Base-by-base conservation (phyloP, 805 yeast species). In the Starmerella tilneyi region DNA sequence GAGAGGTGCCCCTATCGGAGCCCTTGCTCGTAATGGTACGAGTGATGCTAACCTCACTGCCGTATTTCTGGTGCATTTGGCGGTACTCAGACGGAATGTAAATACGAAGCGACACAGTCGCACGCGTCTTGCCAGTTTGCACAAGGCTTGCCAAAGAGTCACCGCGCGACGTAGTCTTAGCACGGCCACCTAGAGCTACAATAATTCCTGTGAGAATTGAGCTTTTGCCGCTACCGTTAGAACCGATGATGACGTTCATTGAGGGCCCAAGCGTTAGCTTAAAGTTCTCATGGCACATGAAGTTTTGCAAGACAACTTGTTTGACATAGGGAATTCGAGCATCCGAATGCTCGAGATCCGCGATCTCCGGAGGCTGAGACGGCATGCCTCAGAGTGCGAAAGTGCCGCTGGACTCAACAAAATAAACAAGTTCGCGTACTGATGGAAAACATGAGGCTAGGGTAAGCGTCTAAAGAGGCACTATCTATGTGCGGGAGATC, bases 161-260 rank as follows among this genome's bases (percentile, higher is more conserved):
- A 6, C 94, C 96, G 61, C 99, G 74, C 57, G 81, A 83, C 0
- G 98, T 89, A 41, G 78, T 84, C 17, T 78, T 69, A 1, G 96
- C 96, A 55, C 79, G 81, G 1, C 94, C 92, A 17, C 96, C 96
- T 2, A 89, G 63, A 2, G 94, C 89, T 5, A 85, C 79, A 7
- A 88, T 77, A 1, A 88, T 76, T 0, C 94, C 96, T 0, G 96
- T 85, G 47, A 88, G 65, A 16, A 88, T 73, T 1, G 96, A 94
- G 59, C 84, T 75, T 59, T 88, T 88, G 24, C 97, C 97, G 30
- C 88, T 78, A 2, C 97, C 97, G 58, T 88, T 88, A 46, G 81
- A 71, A 17, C 97, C 97, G 31, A 84, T 80, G 46, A 88, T 84
- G 58, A 88, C 82, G 60, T 88, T 88, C 54, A 88, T 70, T 44